A percentile compares a stretch with the other conserved stretches of the same genome.
These are phyloP conservation scores for Epichloe sibirici DNA, from an alignment of 2,329 filamentous ascomycete genomes.

Conservation along the genomic window DNA sequence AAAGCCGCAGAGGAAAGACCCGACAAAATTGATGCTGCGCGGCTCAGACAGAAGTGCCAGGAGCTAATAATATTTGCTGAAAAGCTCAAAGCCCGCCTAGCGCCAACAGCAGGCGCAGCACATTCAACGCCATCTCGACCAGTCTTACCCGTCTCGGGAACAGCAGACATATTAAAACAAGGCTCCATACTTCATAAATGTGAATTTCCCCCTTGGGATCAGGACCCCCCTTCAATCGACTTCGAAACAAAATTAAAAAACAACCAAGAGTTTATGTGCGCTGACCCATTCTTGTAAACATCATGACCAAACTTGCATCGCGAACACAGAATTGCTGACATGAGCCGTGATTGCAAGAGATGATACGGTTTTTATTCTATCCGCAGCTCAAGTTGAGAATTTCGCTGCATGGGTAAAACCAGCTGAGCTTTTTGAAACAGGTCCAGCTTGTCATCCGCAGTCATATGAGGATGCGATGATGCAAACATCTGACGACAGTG, in stretches of 20 bases:
- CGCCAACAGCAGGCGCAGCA: not conserved
- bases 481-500: conserved; percentile 46
- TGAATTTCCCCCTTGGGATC: conserved; percentile 77
- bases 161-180: conserved; percentile 48
- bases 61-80: conserved; percentile 62
- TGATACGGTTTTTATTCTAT: conserved; percentile 56
- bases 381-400: conserved; percentile 58
- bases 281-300: not conserved
- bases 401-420: conserved; percentile 79
- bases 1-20: conserved; percentile 52
- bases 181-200: conserved; percentile 72
- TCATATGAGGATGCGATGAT: conserved; percentile 35
- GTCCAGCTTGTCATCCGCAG: conserved; percentile 14
- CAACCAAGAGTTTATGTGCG: not conserved
- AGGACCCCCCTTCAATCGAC: conserved; percentile 43
- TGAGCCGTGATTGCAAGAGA: conserved; percentile 42
- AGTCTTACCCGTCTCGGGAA: not conserved
- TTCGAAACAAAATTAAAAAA: conserved; percentile 34
- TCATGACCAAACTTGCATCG: not conserved
- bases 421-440: conserved; percentile 40
- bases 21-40: conserved; percentile 49
- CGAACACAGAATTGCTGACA: not conserved
- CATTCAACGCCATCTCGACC: not conserved
- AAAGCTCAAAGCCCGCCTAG: conserved; percentile 47
- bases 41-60: conserved; percentile 57